Percentiles rank a stretch among this genome's conserved stretches.
phyloP scores from a whole-genome alignment of 1,284 basidiomycete genomes.

The Chalciporus sp. region DNA sequence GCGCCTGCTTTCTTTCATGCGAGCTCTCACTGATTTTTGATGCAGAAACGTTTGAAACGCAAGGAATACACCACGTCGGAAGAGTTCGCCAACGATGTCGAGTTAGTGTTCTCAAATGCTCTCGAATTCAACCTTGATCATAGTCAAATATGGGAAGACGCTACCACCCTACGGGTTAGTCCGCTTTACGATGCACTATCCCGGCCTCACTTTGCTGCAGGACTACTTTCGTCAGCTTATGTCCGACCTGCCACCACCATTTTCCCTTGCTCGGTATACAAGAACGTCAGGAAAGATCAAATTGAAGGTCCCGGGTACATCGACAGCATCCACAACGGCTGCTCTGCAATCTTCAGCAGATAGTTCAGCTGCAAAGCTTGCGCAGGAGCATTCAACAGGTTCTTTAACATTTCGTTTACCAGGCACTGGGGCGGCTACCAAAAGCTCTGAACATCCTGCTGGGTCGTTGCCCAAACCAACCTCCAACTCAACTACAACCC shows the following conservation, averaged over 20 bases:
- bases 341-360: constrained; percentile 15
- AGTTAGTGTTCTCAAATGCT: constrained; percentile 92
- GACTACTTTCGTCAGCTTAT: constrained; percentile 71
- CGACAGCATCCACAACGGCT: constrained; percentile 13
- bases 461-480: constrained; percentile 24
- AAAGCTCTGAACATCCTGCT: constrained; percentile 22
- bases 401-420: constrained; percentile 36
- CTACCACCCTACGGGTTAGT: constrained; percentile 61
- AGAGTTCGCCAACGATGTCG: constrained; percentile 84
- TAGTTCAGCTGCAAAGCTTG: constrained; percentile 15
- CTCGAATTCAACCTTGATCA: constrained; percentile 79
- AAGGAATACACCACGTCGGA: constrained; percentile 68
- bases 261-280: constrained; percentile 60
- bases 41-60: constrained; percentile 72
- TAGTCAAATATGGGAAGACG: constrained; percentile 77
- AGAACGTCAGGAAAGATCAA: constrained; percentile 64
- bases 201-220: constrained; percentile 39
- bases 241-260: constrained; percentile 71
- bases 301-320: constrained; percentile 54
- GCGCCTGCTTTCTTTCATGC: constrained; percentile 32
- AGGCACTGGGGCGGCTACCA: constrained; percentile 22
- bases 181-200: constrained; percentile 2
- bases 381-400: constrained; percentile 25
- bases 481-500: constrained; percentile 12
- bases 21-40: constrained; percentile 12